Evolutionary conservation across 306 rosid species (phyloP).

Genomic region (Urtica urens): DNA sequence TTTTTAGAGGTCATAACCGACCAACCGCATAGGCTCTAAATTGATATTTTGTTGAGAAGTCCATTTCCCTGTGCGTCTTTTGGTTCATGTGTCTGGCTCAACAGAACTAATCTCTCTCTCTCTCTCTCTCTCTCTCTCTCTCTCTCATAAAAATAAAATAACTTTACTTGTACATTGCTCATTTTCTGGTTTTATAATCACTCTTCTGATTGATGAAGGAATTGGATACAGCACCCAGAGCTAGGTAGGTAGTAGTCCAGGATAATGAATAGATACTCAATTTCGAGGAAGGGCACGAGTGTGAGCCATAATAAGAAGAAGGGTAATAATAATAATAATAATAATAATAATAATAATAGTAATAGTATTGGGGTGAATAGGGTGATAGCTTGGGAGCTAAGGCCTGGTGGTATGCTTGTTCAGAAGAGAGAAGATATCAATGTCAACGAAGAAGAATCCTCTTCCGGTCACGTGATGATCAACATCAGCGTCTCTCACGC

Average conservation of each 20-base stretch:
- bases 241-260: too few relatives aligned
- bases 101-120: background rate
- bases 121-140: slow-evolving; percentile 9
- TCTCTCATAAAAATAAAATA: slow-evolving; percentile 10
- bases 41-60: slow-evolving; percentile 25
- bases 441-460: too few relatives aligned
- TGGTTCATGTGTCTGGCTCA: slow-evolving; percentile 20
- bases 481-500: slow-evolving; percentile 56
- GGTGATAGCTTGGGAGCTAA: slow-evolving; percentile 60
- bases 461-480: slow-evolving; percentile 38
- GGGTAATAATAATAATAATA: too few relatives aligned
- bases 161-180: slow-evolving; percentile 21
- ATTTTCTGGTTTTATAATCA: slow-evolving; percentile 3
- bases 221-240: too few relatives aligned
- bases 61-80: slow-evolving; percentile 29
- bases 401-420: slow-evolving; percentile 71
- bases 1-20: slow-evolving; percentile 15
- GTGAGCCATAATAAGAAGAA: too few relatives aligned
- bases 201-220: background rate
- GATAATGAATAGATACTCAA: slow-evolving; percentile 31
- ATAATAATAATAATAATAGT: too few relatives aligned
- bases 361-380: slow-evolving; percentile 11
- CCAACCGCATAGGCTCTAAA: slow-evolving; percentile 29
- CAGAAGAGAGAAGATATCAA: slow-evolving; percentile 46
- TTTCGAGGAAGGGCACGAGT: slow-evolving; percentile 22